phyloP scores from a whole-genome alignment of 352 stramenopile species.

The Globisporangium spiculum region DNA sequence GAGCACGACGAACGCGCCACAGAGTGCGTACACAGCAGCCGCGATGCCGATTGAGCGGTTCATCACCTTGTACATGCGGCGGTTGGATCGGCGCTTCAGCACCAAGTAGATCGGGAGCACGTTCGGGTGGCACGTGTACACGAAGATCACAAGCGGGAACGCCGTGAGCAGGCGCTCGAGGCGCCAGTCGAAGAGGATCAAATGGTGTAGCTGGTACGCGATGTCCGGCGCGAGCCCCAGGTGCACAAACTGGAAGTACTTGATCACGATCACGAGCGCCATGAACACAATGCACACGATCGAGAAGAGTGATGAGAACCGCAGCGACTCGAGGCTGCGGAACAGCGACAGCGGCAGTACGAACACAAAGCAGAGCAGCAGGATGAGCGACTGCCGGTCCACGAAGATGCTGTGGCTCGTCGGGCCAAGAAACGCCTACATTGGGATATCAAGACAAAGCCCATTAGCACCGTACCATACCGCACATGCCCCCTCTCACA shows the following conservation, averaged over 20 bases:
- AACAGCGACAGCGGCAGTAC: slow-evolving; percentile 83
- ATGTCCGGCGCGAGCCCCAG: slow-evolving; percentile 58
- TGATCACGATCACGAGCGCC: slow-evolving; percentile 83
- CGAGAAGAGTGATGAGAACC: slow-evolving; percentile 87
- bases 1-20: slow-evolving; percentile 79
- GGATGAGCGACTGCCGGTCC: slow-evolving; percentile 65
- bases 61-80: slow-evolving; percentile 88
- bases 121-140: slow-evolving; percentile 88
- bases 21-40: slow-evolving; percentile 71
- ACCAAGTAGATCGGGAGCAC: slow-evolving; percentile 88
- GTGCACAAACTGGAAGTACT: slow-evolving; percentile 89
- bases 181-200: slow-evolving; percentile 70
- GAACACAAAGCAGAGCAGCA: slow-evolving; percentile 55
- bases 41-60: slow-evolving; percentile 81
- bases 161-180: slow-evolving; percentile 62
- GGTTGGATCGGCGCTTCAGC: slow-evolving; percentile 79
- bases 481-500: background rate
- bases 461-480: background rate
- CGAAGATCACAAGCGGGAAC: slow-evolving; percentile 85
- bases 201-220: slow-evolving; percentile 66
- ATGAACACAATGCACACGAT: slow-evolving; percentile 89
- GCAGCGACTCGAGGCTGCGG: slow-evolving; percentile 74
- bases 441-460: background rate
- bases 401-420: slow-evolving; percentile 52
- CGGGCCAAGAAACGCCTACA: slow-evolving; percentile 37